Percentiles rank a stretch among this genome's conserved stretches.
These are phyloP conservation scores for Flaveria bidentis DNA, from an alignment of 129 eudicot genomes.

Conservation along the genomic window DNA sequence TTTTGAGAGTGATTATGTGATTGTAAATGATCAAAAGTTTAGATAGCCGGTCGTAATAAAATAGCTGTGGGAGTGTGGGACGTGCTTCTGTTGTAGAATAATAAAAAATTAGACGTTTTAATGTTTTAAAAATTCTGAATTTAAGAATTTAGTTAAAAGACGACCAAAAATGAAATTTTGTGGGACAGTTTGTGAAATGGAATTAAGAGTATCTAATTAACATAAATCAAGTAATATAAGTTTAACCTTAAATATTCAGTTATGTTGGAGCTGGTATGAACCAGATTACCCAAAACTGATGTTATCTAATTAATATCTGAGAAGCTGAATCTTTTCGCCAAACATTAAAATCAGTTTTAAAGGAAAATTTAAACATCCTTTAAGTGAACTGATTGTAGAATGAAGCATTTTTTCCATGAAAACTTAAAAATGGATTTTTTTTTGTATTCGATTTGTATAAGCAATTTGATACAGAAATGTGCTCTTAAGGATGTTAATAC, in stretches of 20 bases:
- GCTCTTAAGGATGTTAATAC: constrained; percentile 79
- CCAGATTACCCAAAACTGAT: neutral
- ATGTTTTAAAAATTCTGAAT: neutral
- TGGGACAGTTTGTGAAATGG: neutral
- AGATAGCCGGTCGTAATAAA: neutral
- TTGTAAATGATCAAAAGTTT: neutral
- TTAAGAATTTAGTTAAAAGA: neutral
- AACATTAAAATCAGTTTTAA: neutral
- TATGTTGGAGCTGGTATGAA: constrained; percentile 4
- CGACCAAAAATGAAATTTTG: neutral
- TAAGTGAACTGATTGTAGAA: neutral
- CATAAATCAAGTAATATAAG: neutral
- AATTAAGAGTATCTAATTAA: neutral
- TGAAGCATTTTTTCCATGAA: neutral
- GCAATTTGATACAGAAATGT: constrained; percentile 95
- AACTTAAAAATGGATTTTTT: neutral
- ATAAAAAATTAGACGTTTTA: too few relatives aligned
- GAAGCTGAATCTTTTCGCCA: neutral
- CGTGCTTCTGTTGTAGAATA: neutral
- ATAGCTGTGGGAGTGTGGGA: neutral
- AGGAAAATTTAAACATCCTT: neutral
- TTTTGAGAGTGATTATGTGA: neutral
- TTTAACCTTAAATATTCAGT: neutral
- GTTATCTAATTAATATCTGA: neutral
- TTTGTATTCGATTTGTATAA: constrained; percentile 34